Evolutionary conservation across 768 basidiomycete species (phyloP).

Genomic region (Psilocybe azurescens): DNA sequence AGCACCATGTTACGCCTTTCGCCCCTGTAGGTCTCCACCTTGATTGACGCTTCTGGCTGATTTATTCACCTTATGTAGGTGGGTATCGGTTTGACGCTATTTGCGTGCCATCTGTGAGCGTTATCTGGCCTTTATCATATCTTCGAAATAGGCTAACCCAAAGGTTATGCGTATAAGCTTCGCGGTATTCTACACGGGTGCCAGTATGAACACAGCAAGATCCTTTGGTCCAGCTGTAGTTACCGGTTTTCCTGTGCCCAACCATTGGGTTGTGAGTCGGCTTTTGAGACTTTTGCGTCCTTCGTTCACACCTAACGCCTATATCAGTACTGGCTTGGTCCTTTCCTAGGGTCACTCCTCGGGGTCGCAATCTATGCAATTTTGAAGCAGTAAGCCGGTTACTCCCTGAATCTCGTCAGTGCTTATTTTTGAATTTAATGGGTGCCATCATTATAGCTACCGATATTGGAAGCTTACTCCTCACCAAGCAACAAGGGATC

Average conservation of each 20-base stretch:
- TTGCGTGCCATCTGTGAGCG: conserved; percentile 63
- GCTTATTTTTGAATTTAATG: not conserved
- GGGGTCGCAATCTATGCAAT: conserved; percentile 59
- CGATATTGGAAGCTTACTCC: conserved; percentile 60
- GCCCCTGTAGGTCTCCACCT: conserved; percentile 53
- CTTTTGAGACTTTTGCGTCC: not conserved
- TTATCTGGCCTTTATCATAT: not conserved
- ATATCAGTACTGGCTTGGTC: conserved; percentile 72
- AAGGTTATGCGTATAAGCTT: conserved; percentile 43
- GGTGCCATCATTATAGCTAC: conserved; percentile 35
- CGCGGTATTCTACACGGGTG: conserved; percentile 67
- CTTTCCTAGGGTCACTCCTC: conserved; percentile 67
- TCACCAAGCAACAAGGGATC: conserved; percentile 44
- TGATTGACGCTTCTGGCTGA: not conserved
- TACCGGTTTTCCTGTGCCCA: conserved; percentile 54
- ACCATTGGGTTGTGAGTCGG: conserved; percentile 66
- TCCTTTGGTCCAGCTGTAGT: conserved; percentile 74
- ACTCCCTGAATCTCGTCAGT: no score
- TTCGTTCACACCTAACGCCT: conserved; percentile 1
- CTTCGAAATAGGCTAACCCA: not conserved
- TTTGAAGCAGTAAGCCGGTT: conserved; percentile 48
- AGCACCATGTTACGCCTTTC: conserved; percentile 67
- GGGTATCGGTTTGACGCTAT: conserved; percentile 70
- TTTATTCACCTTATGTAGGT: conserved; percentile 38
- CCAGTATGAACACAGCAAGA: conserved; percentile 71